Evolutionary conservation across 2,329 filamentous ascomycete species (phyloP).

Genomic region (Metarhizium anisopliae): DNA sequence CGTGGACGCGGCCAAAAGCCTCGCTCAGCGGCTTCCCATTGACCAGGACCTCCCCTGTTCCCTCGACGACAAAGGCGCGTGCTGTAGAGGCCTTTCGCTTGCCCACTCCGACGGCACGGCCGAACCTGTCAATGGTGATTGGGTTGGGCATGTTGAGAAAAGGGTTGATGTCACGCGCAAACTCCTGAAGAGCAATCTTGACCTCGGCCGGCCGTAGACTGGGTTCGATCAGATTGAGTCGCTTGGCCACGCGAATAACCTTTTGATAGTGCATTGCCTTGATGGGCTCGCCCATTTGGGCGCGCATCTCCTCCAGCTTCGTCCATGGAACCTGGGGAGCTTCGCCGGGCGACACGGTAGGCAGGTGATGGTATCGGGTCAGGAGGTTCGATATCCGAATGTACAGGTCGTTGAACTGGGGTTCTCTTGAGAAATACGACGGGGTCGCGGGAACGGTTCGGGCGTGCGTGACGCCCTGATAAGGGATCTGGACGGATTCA

Average conservation of each 20-base stretch:
- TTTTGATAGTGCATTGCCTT: constrained; percentile 70
- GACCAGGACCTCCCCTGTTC: constrained; percentile 79
- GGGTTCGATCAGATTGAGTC: constrained; percentile 79
- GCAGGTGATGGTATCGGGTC: constrained; percentile 64
- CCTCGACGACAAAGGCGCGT: constrained; percentile 82
- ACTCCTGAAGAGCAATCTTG: constrained; percentile 52
- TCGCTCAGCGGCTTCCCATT: constrained; percentile 82
- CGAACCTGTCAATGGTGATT: constrained; percentile 64
- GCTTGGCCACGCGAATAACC: constrained; percentile 66
- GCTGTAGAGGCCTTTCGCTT: constrained; percentile 82
- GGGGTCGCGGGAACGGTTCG: constrained; percentile 76
- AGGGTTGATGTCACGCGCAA: constrained; percentile 67
- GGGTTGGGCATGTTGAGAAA: constrained; percentile 54
- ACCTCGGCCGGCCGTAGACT: constrained; percentile 65
- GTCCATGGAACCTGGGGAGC: constrained; percentile 74
- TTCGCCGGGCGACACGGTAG: constrained; percentile 54
- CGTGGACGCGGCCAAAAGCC: constrained; percentile 79
- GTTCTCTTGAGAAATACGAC: constrained; percentile 89
- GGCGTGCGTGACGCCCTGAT: constrained; percentile 38
- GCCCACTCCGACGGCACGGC: constrained; percentile 71
- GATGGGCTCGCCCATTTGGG: constrained; percentile 61
- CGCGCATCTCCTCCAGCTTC: constrained; percentile 66
- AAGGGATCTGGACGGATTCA: constrained; percentile 19
- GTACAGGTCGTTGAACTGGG: constrained; percentile 77
- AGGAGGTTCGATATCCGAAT: constrained; percentile 65